These are phyloP conservation scores for Rhizopogon roseolus DNA, from an alignment of 768 basidiomycete species.

Conservation along the genomic window DNA sequence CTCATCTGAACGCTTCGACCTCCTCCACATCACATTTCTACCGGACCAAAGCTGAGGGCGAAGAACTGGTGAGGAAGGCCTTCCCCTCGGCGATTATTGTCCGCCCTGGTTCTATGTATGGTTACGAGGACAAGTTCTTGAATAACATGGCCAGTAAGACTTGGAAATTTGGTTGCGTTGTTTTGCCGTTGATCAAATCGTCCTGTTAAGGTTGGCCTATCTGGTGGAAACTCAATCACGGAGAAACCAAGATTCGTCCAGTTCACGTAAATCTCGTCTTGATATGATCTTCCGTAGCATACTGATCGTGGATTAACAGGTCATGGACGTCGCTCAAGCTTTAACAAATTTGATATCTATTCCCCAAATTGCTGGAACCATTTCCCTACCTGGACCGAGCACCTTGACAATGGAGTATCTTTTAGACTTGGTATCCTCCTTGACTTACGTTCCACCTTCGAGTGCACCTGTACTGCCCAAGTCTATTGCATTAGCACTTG, in stretches of 20 bases:
- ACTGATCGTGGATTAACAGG: slow-evolving; percentile 38
- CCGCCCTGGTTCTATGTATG: slow-evolving; percentile 81
- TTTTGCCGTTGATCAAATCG: slow-evolving; percentile 9
- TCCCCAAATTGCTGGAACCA: slow-evolving; percentile 58
- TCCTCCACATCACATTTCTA: slow-evolving; percentile 82
- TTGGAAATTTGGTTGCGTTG: slow-evolving; percentile 1
- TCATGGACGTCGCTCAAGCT: slow-evolving; percentile 91
- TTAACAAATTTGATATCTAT: slow-evolving; percentile 70
- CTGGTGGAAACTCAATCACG: slow-evolving; percentile 92
- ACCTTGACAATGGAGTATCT: slow-evolving; percentile 81
- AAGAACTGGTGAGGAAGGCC: slow-evolving; percentile 75
- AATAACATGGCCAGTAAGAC: slow-evolving; percentile 86
- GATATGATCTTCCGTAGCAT: slow-evolving; percentile 15
- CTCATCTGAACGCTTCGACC: slow-evolving; percentile 86
- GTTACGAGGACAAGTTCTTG: slow-evolving; percentile 92
- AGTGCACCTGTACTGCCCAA: slow-evolving; percentile 76
- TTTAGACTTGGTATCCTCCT: slow-evolving; percentile 68
- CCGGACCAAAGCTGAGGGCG: slow-evolving; percentile 85
- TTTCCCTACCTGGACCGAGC: slow-evolving; percentile 86
- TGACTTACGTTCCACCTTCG: slow-evolving; percentile 75
- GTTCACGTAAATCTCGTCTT: slow-evolving; percentile 67
- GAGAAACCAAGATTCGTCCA: slow-evolving; percentile 81
- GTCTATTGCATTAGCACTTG: slow-evolving; percentile 55
- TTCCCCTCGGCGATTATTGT: slow-evolving; percentile 89
- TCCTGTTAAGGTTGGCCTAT: slow-evolving; percentile 71